These are phyloP conservation scores for Colletotrichum sp. DNA, from an alignment of 2,329 filamentous ascomycete species.

Conservation along the genomic window DNA sequence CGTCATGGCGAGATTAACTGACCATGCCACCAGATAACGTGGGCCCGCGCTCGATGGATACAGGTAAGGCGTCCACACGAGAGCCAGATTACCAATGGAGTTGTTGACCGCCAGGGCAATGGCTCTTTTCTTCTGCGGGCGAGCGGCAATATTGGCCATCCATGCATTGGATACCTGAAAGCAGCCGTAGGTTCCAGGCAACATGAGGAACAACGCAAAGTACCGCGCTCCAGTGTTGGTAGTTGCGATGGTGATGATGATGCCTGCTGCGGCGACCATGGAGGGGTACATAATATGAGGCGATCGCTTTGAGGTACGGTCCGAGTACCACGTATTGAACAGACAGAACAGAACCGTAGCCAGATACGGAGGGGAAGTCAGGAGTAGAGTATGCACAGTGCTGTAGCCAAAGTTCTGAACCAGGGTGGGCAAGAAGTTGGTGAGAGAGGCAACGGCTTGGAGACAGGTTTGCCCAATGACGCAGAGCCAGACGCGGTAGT, in stretches of 20 bases:
- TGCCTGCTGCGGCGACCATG: not conserved
- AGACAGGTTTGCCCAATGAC: not conserved
- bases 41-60: conserved; percentile 26
- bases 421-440: not conserved
- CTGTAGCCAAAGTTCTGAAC: not conserved
- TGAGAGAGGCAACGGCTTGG: not conserved
- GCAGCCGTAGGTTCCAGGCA: conserved; percentile 25
- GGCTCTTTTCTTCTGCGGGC: conserved; percentile 28
- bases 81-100: conserved; percentile 28
- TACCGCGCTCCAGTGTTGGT: conserved; percentile 21
- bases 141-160: conserved; percentile 31
- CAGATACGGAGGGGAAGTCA: not conserved
- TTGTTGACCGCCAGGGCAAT: conserved; percentile 30
- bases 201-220: conserved; percentile 26
- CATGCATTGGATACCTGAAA: conserved; percentile 30
- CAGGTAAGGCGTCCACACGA: conserved; percentile 29
- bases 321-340: not conserved
- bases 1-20: conserved; percentile 21
- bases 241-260: not conserved
- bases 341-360: not conserved
- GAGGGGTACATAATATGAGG: not conserved
- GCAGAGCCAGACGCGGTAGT: not conserved
- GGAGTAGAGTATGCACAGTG: not conserved
- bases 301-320: not conserved
- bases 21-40: conserved; percentile 26